These are phyloP conservation scores for Cryptosporidium muris DNA, from an alignment of 169 alveolate species.

Conservation along the genomic window DNA sequence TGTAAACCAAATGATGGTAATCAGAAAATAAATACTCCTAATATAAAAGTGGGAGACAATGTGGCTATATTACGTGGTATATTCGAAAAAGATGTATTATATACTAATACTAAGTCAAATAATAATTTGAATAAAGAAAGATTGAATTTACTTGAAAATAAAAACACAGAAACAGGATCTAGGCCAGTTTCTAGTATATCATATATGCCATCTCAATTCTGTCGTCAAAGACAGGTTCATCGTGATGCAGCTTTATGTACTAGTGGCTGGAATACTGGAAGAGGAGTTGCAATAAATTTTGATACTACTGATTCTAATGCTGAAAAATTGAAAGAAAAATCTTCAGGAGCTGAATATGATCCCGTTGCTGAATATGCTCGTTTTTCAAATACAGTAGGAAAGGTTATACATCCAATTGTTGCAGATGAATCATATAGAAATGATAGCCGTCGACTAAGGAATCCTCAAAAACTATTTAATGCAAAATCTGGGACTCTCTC, in stretches of 20 bases:
- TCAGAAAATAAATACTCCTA: no score
- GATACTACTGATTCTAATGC: slow-evolving; percentile 28
- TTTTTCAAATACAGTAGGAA: slow-evolving; percentile 63
- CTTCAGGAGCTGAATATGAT: slow-evolving; percentile 27
- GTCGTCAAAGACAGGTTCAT: slow-evolving; percentile 6
- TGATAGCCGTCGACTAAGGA: slow-evolving; percentile 21
- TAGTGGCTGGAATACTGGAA: slow-evolving; percentile 53
- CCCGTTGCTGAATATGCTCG: slow-evolving; percentile 67
- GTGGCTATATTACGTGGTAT: no score
- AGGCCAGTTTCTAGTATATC: background rate
- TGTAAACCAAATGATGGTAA: no score
- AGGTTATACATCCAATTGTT: slow-evolving; percentile 39
- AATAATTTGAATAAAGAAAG: background rate
- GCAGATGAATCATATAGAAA: slow-evolving; percentile 65
- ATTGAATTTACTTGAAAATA: background rate
- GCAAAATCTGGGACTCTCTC: slow-evolving; percentile 60
- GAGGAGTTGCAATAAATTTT: background rate
- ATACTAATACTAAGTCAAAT: slow-evolving; percentile 1
- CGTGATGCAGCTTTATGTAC: slow-evolving; percentile 36
- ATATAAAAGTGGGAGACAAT: no score
- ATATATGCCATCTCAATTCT: slow-evolving; percentile 21
- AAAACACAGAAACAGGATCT: background rate
- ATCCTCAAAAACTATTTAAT: slow-evolving; percentile 49
- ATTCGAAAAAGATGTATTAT: no score
- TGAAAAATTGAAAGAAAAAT: background rate